Percentiles rank a stretch among this genome's conserved stretches.
These are phyloP conservation scores for Syzygium syzygioides DNA, from an alignment of 441 rosid genomes.

Conservation along the genomic window DNA sequence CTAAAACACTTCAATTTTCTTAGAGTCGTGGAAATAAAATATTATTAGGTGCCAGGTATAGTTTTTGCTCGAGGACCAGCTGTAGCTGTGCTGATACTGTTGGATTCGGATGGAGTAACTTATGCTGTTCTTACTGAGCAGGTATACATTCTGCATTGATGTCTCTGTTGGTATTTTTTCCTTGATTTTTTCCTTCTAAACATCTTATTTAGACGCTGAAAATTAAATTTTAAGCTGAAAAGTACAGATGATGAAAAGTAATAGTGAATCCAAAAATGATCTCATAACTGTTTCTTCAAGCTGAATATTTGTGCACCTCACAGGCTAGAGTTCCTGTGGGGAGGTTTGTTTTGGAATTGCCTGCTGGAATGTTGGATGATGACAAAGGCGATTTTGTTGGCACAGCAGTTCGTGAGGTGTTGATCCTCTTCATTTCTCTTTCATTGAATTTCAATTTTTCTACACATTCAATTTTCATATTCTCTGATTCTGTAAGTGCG, in stretches of 20 bases:
- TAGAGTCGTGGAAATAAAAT: conserved; percentile 19
- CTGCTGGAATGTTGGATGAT: conserved; percentile 94
- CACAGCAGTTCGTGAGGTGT: conserved; percentile 90
- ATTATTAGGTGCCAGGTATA: conserved; percentile 81
- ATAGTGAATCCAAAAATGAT: background rate
- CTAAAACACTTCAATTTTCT: background rate
- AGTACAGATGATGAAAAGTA: background rate
- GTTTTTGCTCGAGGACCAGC: conserved; percentile 95
- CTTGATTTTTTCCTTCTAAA: background rate
- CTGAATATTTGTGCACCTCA: conserved; percentile 3
- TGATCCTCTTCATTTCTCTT: conserved; percentile 10
- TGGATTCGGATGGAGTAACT: conserved; percentile 58
- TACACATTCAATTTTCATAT: background rate
- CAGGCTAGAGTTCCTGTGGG: conserved; percentile 91
- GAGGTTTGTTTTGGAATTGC: conserved; percentile 72
- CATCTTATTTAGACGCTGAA: background rate
- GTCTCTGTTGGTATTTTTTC: background rate
- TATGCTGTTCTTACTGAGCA: conserved; percentile 92
- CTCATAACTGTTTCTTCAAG: background rate
- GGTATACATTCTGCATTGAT: conserved; percentile 20
- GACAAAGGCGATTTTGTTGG: conserved; percentile 83
- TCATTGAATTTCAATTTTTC: background rate
- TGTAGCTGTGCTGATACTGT: conserved; percentile 75
- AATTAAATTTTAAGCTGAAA: background rate
- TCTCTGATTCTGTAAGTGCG: background rate